These are phyloP conservation scores for Rhinocladiella similis DNA, from an alignment of 2,329 filamentous ascomycete species.

Conservation along the genomic window DNA sequence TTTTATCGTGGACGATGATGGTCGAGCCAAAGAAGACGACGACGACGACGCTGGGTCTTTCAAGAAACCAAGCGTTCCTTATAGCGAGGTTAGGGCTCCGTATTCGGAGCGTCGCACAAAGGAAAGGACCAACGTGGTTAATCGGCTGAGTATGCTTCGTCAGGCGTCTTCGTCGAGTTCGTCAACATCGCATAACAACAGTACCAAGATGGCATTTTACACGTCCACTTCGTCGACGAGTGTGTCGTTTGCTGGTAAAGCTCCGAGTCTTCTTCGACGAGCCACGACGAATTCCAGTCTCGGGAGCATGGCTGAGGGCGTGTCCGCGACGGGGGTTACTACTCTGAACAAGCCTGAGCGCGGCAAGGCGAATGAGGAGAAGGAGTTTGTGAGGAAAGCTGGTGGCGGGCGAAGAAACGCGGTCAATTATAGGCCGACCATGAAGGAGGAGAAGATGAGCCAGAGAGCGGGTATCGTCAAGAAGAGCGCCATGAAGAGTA, in stretches of 20 bases:
- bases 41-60: conserved; percentile 17
- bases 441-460: conserved; percentile 30
- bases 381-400: conserved; percentile 29
- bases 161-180: conserved; percentile 41
- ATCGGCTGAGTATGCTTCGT: conserved; percentile 46
- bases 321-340: conserved; percentile 29
- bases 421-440: conserved; percentile 28
- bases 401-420: conserved; percentile 26
- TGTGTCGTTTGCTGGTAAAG: conserved; percentile 17
- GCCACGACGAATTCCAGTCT: conserved; percentile 30
- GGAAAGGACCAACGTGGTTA: conserved; percentile 43
- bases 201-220: conserved; percentile 29
- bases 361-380: conserved; percentile 26
- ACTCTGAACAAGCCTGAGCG: conserved; percentile 25
- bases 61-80: conserved; percentile 28
- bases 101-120: conserved; percentile 34
- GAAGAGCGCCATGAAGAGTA: conserved; percentile 21
- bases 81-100: conserved; percentile 25
- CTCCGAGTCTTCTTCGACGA: conserved; percentile 26
- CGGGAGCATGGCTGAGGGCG: conserved; percentile 22
- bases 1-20: conserved; percentile 33
- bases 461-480: conserved; percentile 26
- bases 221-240: conserved; percentile 12
- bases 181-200: neutral
- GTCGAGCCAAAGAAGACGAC: conserved; percentile 30